Percentiles rank a stretch among this genome's conserved stretches.
Evolutionary conservation across 1,139 yeast genomes (phyloP).

Genomic region (Yamadazyma kanchanaburiensis): DNA sequence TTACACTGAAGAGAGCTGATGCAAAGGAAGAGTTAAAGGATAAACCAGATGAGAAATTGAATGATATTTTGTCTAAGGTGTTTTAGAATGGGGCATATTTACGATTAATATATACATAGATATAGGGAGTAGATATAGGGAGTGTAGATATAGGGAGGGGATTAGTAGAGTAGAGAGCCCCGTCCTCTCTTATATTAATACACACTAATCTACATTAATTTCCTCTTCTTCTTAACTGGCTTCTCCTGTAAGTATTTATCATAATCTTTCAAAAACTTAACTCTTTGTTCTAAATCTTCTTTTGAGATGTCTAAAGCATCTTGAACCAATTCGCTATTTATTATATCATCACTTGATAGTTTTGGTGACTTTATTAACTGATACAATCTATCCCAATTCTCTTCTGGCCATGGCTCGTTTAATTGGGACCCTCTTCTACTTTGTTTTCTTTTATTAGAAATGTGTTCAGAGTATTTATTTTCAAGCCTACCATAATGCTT

Average conservation of each 20-base stretch:
- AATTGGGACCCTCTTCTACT: conserved; percentile 5
- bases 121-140: too few relatives aligned
- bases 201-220: conserved; percentile 1
- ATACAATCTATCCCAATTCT: conserved; percentile 23
- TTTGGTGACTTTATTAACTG: conserved; percentile 17
- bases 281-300: conserved; percentile 20
- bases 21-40: conserved; percentile 51
- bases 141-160: too few relatives aligned
- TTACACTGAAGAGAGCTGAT: conserved; percentile 62
- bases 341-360: conserved; percentile 18
- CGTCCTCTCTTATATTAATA: too few relatives aligned
- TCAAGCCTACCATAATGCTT: conserved; percentile 15
- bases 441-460: conserved; percentile 8
- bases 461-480: conserved; percentile 15
- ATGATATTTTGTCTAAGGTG: conserved; percentile 41
- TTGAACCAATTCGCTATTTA: conserved; percentile 19
- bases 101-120: conserved; percentile 4
- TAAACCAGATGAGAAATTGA: conserved; percentile 42
- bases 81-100: too few relatives aligned
- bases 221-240: conserved; percentile 3
- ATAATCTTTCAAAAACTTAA: conserved; percentile 19
- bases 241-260: conserved; percentile 7
- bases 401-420: conserved; percentile 18
- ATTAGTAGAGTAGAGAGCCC: too few relatives aligned
- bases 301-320: conserved; percentile 15